These are phyloP conservation scores for Phallus indusiatus DNA, from an alignment of 768 basidiomycete species.

Conservation along the genomic window DNA sequence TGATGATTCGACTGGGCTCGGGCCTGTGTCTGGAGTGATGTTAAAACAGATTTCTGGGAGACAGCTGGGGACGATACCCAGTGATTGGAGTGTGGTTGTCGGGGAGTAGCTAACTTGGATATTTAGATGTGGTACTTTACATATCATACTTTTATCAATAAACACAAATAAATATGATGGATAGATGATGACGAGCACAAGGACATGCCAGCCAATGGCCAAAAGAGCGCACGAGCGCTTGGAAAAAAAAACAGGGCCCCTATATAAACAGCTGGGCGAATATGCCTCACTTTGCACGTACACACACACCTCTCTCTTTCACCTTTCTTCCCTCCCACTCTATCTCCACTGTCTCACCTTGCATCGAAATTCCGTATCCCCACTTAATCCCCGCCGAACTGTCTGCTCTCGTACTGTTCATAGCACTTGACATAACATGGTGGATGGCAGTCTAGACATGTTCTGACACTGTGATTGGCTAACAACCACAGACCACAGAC, in stretches of 20 bases:
- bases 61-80: constrained; percentile 67
- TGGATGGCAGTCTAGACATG: too few species aligned
- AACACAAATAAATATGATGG: too few species aligned
- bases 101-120: constrained; percentile 15
- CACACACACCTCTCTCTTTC: too few species aligned
- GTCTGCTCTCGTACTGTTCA: too few species aligned
- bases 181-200: too few species aligned
- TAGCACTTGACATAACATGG: too few species aligned
- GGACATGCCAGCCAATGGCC: not conserved
- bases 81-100: constrained; percentile 69
- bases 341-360: not conserved
- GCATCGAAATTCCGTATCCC: not conserved
- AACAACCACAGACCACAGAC: too few species aligned
- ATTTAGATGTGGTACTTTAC: too few species aligned
- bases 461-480: too few species aligned
- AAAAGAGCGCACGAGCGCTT: not conserved
- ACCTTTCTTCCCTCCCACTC: not conserved
- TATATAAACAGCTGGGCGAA: not conserved
- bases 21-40: constrained; percentile 45
- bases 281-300: not conserved
- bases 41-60: constrained; percentile 45
- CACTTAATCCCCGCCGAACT: not conserved
- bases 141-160: too few species aligned
- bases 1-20: constrained; percentile 55
- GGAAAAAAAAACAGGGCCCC: not conserved